These are phyloP conservation scores for Chrysoporthe austroafricana DNA, from an alignment of 2,329 filamentous ascomycete genomes.

Conservation along the genomic window DNA sequence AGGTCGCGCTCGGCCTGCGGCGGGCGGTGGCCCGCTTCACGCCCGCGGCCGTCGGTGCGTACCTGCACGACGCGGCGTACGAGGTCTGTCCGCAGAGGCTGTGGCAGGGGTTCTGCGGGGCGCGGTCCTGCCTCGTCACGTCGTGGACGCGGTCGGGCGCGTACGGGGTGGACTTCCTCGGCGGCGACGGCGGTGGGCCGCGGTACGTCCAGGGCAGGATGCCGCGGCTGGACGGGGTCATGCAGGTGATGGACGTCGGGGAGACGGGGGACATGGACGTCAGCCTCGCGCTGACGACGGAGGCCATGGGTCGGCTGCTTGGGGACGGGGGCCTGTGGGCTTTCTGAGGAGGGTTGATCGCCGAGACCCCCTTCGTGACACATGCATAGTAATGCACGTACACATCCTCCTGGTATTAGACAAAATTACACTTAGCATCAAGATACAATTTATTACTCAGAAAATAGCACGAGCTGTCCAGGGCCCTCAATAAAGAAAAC, in stretches of 20 bases:
- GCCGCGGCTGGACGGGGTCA: slow-evolving; percentile 46
- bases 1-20: slow-evolving; percentile 40
- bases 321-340: slow-evolving; percentile 29
- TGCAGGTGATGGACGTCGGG: slow-evolving; percentile 45
- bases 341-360: not conserved
- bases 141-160: slow-evolving; percentile 46
- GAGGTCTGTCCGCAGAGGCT: slow-evolving; percentile 51
- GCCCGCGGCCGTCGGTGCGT: slow-evolving; percentile 41
- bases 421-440: no score
- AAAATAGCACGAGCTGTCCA: no score
- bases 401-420: not conserved
- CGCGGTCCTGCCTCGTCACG: slow-evolving; percentile 47
- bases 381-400: not conserved
- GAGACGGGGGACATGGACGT: slow-evolving; percentile 41
- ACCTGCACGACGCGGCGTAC: slow-evolving; percentile 47
- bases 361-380: not conserved
- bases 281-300: slow-evolving; percentile 39
- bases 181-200: slow-evolving; percentile 29
- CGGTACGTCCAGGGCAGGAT: slow-evolving; percentile 48
- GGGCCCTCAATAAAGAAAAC: no score
- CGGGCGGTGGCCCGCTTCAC: slow-evolving; percentile 42
- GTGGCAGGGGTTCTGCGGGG: slow-evolving; percentile 51
- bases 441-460: no score
- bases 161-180: slow-evolving; percentile 47
- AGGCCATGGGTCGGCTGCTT: slow-evolving; percentile 36